phyloP scores from a whole-genome alignment of 805 yeast genomes.

The Lipomyces kockii region DNA sequence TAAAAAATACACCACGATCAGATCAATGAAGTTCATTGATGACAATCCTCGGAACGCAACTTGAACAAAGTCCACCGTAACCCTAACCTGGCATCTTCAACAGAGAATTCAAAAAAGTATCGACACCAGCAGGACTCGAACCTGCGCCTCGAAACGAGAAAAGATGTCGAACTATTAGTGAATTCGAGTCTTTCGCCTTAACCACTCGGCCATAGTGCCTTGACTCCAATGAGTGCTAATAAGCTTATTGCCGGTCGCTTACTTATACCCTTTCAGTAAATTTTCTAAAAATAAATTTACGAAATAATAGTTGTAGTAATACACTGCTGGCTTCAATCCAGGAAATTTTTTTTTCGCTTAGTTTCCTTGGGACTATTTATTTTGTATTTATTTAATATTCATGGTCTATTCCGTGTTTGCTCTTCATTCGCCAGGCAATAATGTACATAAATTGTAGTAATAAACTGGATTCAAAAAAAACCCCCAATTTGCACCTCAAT shows the following conservation, averaged over 20 bases:
- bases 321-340: no score
- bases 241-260: accelerated
- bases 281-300: no score
- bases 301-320: no score
- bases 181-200: conserved; percentile 42
- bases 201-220: conserved; percentile 42
- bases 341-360: no score
- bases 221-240: not conserved
- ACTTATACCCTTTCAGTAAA: not conserved
- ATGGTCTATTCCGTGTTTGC: no score
- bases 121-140: conserved; percentile 43
- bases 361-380: no score
- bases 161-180: conserved; percentile 30
- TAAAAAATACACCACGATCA: not conserved
- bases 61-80: no score
- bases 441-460: no score
- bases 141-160: conserved; percentile 43
- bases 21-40: not conserved
- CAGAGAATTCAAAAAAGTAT: conserved; percentile 8
- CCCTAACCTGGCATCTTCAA: not conserved
- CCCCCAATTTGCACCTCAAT: no score
- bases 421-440: no score
- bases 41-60: not conserved
- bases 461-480: no score
- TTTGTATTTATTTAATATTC: no score